Percentiles rank a stretch among this genome's conserved stretches.
Evolutionary conservation across 257 asterid genomes (phyloP).

Genomic region (Cinchona pubescens): DNA sequence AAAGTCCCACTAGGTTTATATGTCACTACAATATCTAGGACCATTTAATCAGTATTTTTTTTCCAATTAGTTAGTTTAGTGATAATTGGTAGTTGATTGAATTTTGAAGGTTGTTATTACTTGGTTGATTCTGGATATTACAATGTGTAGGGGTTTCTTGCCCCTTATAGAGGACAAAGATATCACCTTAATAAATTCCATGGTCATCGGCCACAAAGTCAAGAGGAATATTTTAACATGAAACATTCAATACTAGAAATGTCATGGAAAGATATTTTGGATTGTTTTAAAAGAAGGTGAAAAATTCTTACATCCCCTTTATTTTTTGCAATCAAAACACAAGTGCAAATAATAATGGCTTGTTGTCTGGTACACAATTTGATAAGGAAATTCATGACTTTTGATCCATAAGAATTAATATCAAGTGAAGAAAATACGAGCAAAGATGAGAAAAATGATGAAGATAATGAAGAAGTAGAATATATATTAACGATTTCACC

Average conservation of each 20-base stretch:
- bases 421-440: neutral
- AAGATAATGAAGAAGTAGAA: neutral
- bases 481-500: neutral
- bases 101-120: slow-evolving; percentile 5
- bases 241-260: slow-evolving; percentile 5
- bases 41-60: neutral
- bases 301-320: neutral
- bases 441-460: too few species aligned
- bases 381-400: neutral
- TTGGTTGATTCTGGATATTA: neutral
- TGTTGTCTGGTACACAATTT: slow-evolving; percentile 7
- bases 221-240: slow-evolving; percentile 6
- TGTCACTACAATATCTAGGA: neutral
- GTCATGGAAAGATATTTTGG: neutral
- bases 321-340: neutral
- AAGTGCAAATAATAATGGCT: neutral
- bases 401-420: neutral
- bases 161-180: slow-evolving; percentile 4
- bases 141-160: neutral
- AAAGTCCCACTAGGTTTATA: slow-evolving; percentile 4
- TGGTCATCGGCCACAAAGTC: neutral
- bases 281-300: neutral
- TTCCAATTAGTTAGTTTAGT: neutral
- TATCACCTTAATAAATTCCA: neutral
- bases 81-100: neutral